Conservation (phyloP, 140 eudicot species). For the Bidens hawaiensis region DNA sequence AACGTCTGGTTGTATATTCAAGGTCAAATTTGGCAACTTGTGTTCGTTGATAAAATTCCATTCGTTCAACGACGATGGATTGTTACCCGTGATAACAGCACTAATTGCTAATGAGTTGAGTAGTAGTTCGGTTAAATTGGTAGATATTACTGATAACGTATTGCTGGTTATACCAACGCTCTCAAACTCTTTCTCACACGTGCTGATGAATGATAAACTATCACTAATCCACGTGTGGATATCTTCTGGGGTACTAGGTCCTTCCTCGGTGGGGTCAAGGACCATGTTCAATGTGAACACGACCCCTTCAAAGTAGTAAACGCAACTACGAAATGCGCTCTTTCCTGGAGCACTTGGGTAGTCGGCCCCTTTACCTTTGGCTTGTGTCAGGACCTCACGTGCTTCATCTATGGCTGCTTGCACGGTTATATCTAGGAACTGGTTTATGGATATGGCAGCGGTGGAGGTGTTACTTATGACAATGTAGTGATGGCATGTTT, state of each 20-base stretch:
- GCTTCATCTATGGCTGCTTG: conserved; percentile 44
- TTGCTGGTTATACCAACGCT: conserved; percentile 38
- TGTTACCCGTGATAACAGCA: conserved; percentile 8
- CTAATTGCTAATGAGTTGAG: conserved; percentile 56
- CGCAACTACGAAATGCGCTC: conserved; percentile 58
- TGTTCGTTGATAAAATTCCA: conserved; percentile 24
- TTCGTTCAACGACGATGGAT: conserved; percentile 6
- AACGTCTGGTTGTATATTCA: conserved; percentile 34
- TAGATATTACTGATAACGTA: neutral
- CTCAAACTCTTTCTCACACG: conserved; percentile 50
- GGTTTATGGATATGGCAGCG: conserved; percentile 13
- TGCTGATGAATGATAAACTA: conserved; percentile 50
- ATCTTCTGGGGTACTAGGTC: conserved; percentile 44
- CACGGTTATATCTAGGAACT: conserved; percentile 33
- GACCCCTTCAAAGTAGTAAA: conserved; percentile 35
- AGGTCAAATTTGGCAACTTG: neutral
- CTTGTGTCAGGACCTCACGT: conserved; percentile 16
- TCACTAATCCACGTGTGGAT: conserved; percentile 70
- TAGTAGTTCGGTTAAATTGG: conserved; percentile 41
- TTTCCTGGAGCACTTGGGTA: conserved; percentile 39
- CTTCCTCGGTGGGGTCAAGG: conserved; percentile 24
- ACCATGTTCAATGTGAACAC: conserved; percentile 51
- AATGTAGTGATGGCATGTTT: conserved; percentile 45
- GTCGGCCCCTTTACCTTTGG: conserved; percentile 18
- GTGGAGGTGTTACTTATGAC: neutral